Conservation (phyloP, 768 basidiomycete species). For the Exsudoporus frostii region DNA sequence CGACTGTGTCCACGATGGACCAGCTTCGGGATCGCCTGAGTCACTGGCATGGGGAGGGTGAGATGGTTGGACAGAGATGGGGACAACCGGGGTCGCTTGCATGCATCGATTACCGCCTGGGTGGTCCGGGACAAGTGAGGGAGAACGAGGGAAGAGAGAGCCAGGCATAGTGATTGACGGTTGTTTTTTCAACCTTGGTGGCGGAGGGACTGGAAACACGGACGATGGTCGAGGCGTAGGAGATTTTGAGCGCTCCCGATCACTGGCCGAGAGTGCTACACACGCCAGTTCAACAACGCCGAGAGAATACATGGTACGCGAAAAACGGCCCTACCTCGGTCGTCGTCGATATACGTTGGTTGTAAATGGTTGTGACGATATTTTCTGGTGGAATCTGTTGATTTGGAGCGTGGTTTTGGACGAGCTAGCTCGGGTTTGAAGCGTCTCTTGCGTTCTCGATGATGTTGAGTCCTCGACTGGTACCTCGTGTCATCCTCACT, state of each 20-base stretch:
- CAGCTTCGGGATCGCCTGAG: constrained; percentile 9
- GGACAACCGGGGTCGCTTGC: not conserved
- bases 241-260: constrained; percentile 20
- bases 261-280: constrained; percentile 22
- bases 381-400: constrained; percentile 11
- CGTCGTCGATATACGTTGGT: constrained; percentile 1
- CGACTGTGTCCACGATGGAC: constrained; percentile 13
- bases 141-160: constrained; percentile 70
- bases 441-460: constrained; percentile 8
- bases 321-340: constrained; percentile 20
- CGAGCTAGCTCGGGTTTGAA: constrained; percentile 7
- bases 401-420: constrained; percentile 21
- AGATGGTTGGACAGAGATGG: not conserved
- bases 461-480: constrained; percentile 6
- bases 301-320: not conserved
- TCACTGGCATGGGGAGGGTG: not conserved
- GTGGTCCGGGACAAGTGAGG: constrained; percentile 54
- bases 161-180: constrained; percentile 72
- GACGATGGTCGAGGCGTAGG: constrained; percentile 13
- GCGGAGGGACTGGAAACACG: constrained; percentile 26
- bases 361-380: not conserved
- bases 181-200: constrained; percentile 30
- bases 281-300: constrained; percentile 3
- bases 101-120: not conserved
- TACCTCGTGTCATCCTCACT: constrained; percentile 12